Evolutionary conservation across 1,284 basidiomycete species (phyloP).

Genomic region (Rhodotorula glutinis): DNA sequence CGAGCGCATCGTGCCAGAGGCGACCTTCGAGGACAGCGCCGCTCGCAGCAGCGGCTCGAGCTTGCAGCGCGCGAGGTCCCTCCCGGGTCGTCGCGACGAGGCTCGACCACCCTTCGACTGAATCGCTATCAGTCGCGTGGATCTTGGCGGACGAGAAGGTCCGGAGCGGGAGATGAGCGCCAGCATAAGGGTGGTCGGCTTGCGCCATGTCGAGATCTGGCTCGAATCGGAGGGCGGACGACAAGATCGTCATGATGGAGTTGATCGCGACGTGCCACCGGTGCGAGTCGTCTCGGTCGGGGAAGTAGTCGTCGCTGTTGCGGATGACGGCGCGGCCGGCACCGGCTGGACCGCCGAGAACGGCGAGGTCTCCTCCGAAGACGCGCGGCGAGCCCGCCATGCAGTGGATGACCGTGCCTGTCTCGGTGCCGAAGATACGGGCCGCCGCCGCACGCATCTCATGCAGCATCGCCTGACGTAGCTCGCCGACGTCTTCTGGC

Average conservation of each 20-base stretch:
- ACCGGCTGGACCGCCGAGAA: background rate
- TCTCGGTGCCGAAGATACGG: constrained; percentile 40
- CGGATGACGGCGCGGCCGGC: constrained; percentile 19
- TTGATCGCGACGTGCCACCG: constrained; percentile 44
- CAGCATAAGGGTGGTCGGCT: constrained; percentile 13
- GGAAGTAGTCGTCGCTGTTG: constrained; percentile 46
- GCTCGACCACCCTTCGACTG: background rate
- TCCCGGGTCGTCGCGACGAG: constrained; percentile 15
- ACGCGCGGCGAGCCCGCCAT: constrained; percentile 42
- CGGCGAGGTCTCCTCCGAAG: constrained; percentile 23
- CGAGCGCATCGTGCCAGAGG: constrained; percentile 29
- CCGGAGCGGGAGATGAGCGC: constrained; percentile 43
- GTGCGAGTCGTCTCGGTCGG: constrained; percentile 42
- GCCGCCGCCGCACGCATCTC: constrained; percentile 39
- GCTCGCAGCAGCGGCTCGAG: background rate
- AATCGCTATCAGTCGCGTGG: background rate
- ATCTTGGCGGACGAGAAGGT: constrained; percentile 41
- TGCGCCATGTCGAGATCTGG: constrained; percentile 47
- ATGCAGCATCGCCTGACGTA: constrained; percentile 6
- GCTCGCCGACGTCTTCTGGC: constrained; percentile 5
- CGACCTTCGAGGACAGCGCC: constrained; percentile 24
- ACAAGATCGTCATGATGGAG: constrained; percentile 37
- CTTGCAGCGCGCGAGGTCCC: constrained; percentile 30
- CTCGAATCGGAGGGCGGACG: constrained; percentile 28
- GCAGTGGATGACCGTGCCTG: constrained; percentile 41